These are phyloP conservation scores for Neurospora africana DNA, from an alignment of 495 filamentous ascomycete species.

Conservation along the genomic window DNA sequence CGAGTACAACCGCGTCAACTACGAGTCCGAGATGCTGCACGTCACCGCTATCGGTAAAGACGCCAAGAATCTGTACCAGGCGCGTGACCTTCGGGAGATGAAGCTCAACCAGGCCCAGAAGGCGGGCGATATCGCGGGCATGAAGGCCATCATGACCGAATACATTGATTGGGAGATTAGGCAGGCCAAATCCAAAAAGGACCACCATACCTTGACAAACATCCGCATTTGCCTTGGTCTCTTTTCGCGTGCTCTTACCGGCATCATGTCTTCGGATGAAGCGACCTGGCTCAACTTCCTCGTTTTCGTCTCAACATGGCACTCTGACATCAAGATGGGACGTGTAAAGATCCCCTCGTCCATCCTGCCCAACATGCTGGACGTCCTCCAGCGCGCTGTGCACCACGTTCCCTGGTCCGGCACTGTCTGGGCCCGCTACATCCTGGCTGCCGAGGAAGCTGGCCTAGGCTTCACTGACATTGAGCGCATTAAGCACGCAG, in stretches of 20 bases:
- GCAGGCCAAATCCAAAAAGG: slow-evolving; percentile 41
- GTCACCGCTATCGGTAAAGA: slow-evolving; percentile 53
- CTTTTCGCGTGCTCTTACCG: slow-evolving; percentile 63
- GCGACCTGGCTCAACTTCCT: slow-evolving; percentile 71
- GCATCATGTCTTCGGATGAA: slow-evolving; percentile 57
- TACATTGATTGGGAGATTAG: slow-evolving; percentile 79
- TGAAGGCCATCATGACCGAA: slow-evolving; percentile 51
- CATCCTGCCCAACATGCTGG: slow-evolving; percentile 34
- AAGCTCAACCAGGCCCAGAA: slow-evolving; percentile 50
- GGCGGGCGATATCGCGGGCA: slow-evolving; percentile 44
- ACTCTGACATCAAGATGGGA: slow-evolving; percentile 23
- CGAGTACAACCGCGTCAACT: slow-evolving; percentile 60
- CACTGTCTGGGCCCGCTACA: slow-evolving; percentile 77
- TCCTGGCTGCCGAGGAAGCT: slow-evolving; percentile 70
- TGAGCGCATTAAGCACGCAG: slow-evolving; percentile 81
- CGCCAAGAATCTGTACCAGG: slow-evolving; percentile 56
- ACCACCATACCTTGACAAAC: slow-evolving; percentile 29
- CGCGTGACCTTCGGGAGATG: slow-evolving; percentile 63
- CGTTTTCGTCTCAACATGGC: slow-evolving; percentile 49
- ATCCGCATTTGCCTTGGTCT: slow-evolving; percentile 59
- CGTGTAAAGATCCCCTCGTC: slow-evolving; percentile 21
- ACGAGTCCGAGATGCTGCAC: slow-evolving; percentile 70
- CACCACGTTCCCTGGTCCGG: slow-evolving; percentile 90
- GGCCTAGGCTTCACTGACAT: slow-evolving; percentile 66
- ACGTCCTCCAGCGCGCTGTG: slow-evolving; percentile 57